Conservation (phyloP, 2,329 filamentous ascomycete species). For the Fragosphaeria purpurea region DNA sequence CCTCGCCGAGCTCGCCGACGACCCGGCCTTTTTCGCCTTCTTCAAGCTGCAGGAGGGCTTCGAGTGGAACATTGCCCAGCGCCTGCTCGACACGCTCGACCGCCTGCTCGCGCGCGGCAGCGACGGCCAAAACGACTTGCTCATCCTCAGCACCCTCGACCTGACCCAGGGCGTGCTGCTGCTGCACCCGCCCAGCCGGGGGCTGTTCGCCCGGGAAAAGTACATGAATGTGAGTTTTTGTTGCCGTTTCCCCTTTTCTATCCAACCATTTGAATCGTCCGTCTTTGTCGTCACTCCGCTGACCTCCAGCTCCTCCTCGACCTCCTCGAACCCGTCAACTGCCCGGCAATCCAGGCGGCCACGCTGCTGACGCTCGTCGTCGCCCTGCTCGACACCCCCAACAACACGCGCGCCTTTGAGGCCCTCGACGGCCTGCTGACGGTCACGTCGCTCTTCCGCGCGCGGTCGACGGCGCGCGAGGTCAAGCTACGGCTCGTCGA, state of each 20-base stretch:
- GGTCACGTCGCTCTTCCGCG: conserved; percentile 87
- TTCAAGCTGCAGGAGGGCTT: conserved; percentile 96
- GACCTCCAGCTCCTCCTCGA: conserved; percentile 63
- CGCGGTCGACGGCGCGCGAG: conserved; percentile 70
- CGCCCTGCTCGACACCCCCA: conserved; percentile 73
- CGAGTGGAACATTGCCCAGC: conserved; percentile 90
- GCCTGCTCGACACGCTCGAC: conserved; percentile 52
- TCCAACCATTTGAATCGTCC: neutral
- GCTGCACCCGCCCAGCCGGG: conserved; percentile 80
- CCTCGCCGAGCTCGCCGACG: conserved; percentile 61
- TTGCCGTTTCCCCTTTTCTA: neutral
- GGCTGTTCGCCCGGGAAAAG: conserved; percentile 76
- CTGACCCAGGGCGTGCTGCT: conserved; percentile 81
- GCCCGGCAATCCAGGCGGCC: conserved; percentile 81
- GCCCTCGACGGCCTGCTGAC: conserved; percentile 82
- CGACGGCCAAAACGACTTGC: conserved; percentile 66
- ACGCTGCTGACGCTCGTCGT: conserved; percentile 85
- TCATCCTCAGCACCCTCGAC: conserved; percentile 81
- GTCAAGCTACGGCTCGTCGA: conserved; percentile 96
- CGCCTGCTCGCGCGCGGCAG: conserved; percentile 18
- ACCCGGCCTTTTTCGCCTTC: conserved; percentile 89
- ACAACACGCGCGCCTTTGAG: conserved; percentile 88
- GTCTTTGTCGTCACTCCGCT: neutral
- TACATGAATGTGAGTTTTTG: conserved; percentile 71
- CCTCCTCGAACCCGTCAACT: conserved; percentile 85